Percentiles rank a stretch among this genome's conserved stretches.
phyloP scores from a whole-genome alignment of 139 green algal species.

The Volvox africanus region DNA sequence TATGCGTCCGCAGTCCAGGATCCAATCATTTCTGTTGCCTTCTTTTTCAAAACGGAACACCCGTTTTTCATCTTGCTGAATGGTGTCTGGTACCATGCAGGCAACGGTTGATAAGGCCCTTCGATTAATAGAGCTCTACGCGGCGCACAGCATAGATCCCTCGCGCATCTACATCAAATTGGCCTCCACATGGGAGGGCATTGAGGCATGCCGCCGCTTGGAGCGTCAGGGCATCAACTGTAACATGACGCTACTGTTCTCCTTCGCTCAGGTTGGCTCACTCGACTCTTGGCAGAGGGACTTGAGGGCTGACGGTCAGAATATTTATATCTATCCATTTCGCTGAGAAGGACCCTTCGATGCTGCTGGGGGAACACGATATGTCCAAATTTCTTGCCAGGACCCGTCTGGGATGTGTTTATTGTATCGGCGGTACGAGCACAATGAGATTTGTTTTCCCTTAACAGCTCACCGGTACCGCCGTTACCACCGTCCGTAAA shows the following conservation, averaged over 20 bases:
- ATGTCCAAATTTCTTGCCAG: too few species aligned
- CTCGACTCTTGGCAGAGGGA: too few species aligned
- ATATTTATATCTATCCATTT: too few species aligned
- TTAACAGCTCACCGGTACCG: too few species aligned
- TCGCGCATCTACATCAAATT: slow-evolving; percentile 84
- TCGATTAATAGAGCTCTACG: slow-evolving; percentile 84
- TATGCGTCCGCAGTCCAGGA: too few species aligned
- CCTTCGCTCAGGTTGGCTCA: slow-evolving; percentile 80
- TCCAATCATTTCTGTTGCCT: neutral
- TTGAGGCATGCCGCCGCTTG: slow-evolving; percentile 85
- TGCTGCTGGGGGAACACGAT: too few species aligned
- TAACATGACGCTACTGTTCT: slow-evolving; percentile 96
- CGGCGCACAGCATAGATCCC: slow-evolving; percentile 63
- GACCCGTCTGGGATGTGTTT: too few species aligned
- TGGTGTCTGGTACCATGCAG: neutral
- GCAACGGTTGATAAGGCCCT: slow-evolving; percentile 81
- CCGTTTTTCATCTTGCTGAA: neutral
- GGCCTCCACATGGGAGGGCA: slow-evolving; percentile 90
- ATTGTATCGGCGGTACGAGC: too few species aligned
- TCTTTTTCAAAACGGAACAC: neutral
- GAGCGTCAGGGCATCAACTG: slow-evolving; percentile 87
- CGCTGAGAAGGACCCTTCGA: too few species aligned
- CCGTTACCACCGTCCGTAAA: too few species aligned
- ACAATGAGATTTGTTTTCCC: too few species aligned
- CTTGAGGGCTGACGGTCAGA: too few species aligned